These are phyloP conservation scores for Scutellaria baicalensis DNA, from an alignment of 257 asterid genomes.

Conservation along the genomic window DNA sequence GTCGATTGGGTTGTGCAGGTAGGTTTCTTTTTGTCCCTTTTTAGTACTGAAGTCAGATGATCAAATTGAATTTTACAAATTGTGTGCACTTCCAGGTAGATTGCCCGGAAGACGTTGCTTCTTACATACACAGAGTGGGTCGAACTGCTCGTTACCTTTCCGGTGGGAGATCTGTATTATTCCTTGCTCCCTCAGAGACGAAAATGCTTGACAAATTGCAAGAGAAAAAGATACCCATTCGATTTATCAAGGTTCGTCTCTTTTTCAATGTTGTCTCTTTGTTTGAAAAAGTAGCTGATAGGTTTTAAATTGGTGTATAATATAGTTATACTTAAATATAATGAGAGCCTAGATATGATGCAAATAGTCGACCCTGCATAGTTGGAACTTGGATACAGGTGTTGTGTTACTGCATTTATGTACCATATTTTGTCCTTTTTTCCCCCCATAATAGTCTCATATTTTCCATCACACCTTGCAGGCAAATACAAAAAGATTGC, in stretches of 20 bases:
- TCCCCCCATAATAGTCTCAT: background rate
- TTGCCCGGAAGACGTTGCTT: constrained; percentile 88
- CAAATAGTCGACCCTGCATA: too few species aligned
- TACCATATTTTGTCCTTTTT: background rate
- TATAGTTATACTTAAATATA: too few species aligned
- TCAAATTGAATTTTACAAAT: background rate
- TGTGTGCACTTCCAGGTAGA: constrained; percentile 53
- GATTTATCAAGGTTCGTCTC: constrained; percentile 48
- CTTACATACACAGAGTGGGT: constrained; percentile 97
- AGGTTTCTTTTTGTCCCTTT: constrained; percentile 6
- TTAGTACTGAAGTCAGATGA: background rate
- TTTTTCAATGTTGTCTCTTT: background rate
- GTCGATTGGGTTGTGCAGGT: constrained; percentile 99
- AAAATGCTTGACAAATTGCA: constrained; percentile 73
- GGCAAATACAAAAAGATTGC: constrained; percentile 71
- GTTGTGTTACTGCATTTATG: too few species aligned
- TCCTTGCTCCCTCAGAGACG: constrained; percentile 76
- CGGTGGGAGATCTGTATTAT: constrained; percentile 76
- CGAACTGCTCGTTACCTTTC: constrained; percentile 96
- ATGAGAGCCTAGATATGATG: too few species aligned
- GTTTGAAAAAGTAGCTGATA: background rate
- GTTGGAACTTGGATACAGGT: too few species aligned
- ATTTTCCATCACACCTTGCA: constrained; percentile 13
- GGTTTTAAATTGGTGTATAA: background rate
- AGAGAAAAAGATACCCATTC: constrained; percentile 77